phyloP scores from a whole-genome alignment of 1,284 basidiomycete genomes.

The Phlebopus sp. region DNA sequence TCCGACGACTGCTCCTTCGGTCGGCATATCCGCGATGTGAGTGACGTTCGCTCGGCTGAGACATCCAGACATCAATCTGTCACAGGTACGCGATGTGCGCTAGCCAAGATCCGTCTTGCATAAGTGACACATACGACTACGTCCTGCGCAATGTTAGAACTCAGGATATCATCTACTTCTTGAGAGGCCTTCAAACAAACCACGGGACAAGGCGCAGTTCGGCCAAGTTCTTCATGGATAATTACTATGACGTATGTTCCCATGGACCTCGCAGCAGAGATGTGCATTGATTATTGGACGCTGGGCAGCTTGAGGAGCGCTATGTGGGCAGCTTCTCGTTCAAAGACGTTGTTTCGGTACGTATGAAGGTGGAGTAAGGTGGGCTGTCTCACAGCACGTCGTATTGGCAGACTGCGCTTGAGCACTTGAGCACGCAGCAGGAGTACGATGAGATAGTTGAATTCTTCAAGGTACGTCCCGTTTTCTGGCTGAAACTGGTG shows the following conservation, averaged over 20 bases:
- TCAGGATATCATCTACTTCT: slow-evolving; percentile 52
- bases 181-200: slow-evolving; percentile 38
- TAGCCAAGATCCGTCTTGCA: slow-evolving; percentile 35
- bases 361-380: slow-evolving; percentile 15
- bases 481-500: not conserved
- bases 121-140: slow-evolving; percentile 47
- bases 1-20: slow-evolving; percentile 67
- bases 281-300: slow-evolving; percentile 17
- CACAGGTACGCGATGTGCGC: slow-evolving; percentile 34
- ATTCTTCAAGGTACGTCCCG: slow-evolving; percentile 62
- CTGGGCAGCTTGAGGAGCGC: slow-evolving; percentile 59
- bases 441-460: slow-evolving; percentile 65
- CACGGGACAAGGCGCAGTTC: slow-evolving; percentile 32
- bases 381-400: not conserved
- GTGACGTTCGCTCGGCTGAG: slow-evolving; percentile 17
- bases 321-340: slow-evolving; percentile 70
- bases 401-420: slow-evolving; percentile 51
- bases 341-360: slow-evolving; percentile 47
- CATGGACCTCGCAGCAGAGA: not conserved
- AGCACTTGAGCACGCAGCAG: slow-evolving; percentile 59
- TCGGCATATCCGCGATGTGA: slow-evolving; percentile 69
- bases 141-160: slow-evolving; percentile 48
- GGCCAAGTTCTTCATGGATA: slow-evolving; percentile 47
- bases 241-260: slow-evolving; percentile 59
- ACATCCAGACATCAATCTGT: slow-evolving; percentile 5